A percentile compares a stretch with the other conserved stretches of the same genome.
Evolutionary conservation across 306 rosid genomes (phyloP).

Genomic region (Vigna reflexopilosa): DNA sequence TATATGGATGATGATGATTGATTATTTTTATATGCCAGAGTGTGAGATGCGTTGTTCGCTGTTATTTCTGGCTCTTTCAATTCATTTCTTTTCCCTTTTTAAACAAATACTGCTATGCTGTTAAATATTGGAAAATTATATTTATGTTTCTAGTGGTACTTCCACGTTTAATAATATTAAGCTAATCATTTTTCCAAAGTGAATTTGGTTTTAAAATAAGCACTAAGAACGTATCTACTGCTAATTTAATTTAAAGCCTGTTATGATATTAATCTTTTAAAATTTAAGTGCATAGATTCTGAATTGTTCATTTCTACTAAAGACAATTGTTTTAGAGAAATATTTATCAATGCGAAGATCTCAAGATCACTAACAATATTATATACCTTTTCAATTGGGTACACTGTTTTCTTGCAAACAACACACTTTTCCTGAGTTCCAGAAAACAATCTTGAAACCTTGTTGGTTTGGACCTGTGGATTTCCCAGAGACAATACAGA

Average conservation of each 20-base stretch:
- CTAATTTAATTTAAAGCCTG: background rate
- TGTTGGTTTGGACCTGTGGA: conserved; percentile 69
- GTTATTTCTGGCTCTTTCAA: too few species aligned
- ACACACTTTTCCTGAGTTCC: conserved; percentile 96
- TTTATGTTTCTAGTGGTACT: conserved; percentile 1
- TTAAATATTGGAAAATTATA: too few species aligned
- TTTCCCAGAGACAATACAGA: conserved; percentile 37
- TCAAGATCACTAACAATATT: conserved; percentile 7
- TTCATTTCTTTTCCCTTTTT: too few species aligned
- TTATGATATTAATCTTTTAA: conserved; percentile 8
- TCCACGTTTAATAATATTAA: conserved; percentile 25
- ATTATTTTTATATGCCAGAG: too few species aligned
- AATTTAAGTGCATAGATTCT: conserved; percentile 2
- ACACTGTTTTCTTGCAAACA: conserved; percentile 84
- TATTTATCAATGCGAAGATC: background rate
- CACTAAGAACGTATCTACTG: background rate
- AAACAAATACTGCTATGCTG: too few species aligned
- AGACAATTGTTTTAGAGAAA: background rate
- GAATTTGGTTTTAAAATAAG: conserved; percentile 14
- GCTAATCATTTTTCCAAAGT: background rate
- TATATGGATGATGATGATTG: too few species aligned
- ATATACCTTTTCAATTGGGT: conserved; percentile 90
- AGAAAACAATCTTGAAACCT: conserved; percentile 72
- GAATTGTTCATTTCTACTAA: background rate
- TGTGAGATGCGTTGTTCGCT: too few species aligned